Base-by-base conservation (phyloP, 2,329 filamentous ascomycete genomes). In the Exserohilum rostratum region DNA sequence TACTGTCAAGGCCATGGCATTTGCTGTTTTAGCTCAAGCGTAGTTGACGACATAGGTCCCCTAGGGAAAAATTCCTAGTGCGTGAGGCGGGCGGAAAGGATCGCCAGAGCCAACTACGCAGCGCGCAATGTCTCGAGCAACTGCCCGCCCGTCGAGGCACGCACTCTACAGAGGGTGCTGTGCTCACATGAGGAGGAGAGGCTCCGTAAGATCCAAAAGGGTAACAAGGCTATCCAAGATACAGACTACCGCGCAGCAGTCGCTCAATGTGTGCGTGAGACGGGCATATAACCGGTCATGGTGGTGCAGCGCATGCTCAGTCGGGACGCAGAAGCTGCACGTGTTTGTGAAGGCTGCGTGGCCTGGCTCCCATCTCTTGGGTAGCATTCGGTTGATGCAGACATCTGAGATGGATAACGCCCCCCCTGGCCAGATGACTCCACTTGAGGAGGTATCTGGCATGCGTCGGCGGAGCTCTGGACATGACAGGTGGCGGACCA, bases 181-280 rank as follows among this genome's bases (percentile, higher is more conserved):
- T 42, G 39, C 39, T 27, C 29, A 9, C 46, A 33, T 46, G 37
- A 15, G 20, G 39, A 37, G 45, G 11, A 54, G 33, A 39, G 50
- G 57, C 38, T 51, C 18, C 25, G 9, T 34, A 46, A 60, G 61
- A 55, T 59, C 60, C 60, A 57, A 60, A 55, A 51, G 46, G 42
- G 66, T 66, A 55, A 66, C 62, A 68, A 62, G 55, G 50, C 60
- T 64, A 62, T 64, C 56, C 55, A 61, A 45, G 43, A 50, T 40
- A 45, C 53, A 57, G 58, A 57, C 40, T 38, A 38, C 13, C 33
- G 39, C 35, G 31, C 30, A 57, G 45, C 50, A 31, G 15, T 9
- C 31, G 37, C 31, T 37, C 18, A 20, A 37, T 47, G 40, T 27
- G 51, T 37, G 51, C 18, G 52, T 44, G 50, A 55, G 57, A 50